Conservation (phyloP, 2,329 filamentous ascomycete species). For the Neonectria punicea region DNA sequence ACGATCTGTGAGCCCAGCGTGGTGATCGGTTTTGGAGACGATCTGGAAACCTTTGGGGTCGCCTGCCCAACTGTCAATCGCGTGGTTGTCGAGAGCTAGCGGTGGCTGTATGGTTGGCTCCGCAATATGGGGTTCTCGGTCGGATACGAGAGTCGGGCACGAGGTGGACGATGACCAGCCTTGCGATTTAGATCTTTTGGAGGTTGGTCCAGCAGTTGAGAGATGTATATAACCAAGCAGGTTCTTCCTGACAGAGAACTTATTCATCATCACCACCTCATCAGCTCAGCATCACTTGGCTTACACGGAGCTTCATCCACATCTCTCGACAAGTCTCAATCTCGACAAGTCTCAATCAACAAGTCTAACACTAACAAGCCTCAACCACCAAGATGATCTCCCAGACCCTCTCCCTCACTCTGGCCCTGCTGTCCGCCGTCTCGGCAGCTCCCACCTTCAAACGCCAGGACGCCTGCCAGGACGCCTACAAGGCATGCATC, state of each 20-base stretch:
- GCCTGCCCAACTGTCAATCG: not conserved
- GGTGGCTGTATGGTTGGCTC: not conserved
- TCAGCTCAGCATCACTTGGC: not conserved
- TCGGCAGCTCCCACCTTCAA: slow-evolving; percentile 12
- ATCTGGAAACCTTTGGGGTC: not conserved
- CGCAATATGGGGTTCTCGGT: not conserved
- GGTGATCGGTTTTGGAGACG: not conserved
- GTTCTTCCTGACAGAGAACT: not conserved
- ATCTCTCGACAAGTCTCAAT: not conserved
- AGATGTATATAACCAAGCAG: not conserved
- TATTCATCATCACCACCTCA: not conserved
- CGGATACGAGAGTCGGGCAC: not conserved
- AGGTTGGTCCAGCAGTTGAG: not conserved
- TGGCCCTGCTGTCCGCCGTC: slow-evolving; percentile 13
- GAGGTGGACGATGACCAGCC: not conserved
- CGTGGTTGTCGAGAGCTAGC: not conserved
- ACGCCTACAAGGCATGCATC: slow-evolving; percentile 24
- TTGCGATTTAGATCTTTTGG: not conserved
- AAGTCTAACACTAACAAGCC: not conserved
- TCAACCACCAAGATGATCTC: slow-evolving; percentile 11
- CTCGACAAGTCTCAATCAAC: too few relatives aligned
- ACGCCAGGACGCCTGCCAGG: slow-evolving; percentile 19
- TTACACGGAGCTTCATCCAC: not conserved
- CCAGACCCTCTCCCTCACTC: slow-evolving; percentile 15
- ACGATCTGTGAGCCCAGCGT: not conserved